Base-by-base conservation (phyloP, 768 basidiomycete genomes). In the Hydnum rufescens region DNA sequence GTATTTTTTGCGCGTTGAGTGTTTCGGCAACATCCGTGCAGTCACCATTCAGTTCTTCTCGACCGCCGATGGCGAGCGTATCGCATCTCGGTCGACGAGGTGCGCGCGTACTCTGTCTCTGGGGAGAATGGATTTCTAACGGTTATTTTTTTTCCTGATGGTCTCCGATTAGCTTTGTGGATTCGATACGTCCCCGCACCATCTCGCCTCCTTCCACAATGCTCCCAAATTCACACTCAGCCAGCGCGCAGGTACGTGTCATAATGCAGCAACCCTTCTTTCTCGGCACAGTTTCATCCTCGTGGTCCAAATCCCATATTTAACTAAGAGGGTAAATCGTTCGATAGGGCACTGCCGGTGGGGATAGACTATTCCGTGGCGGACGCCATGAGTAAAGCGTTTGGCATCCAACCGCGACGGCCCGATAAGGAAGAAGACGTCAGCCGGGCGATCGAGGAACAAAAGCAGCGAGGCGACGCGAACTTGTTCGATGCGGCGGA, bases 361-460 rank as follows among this genome's bases (percentile, higher is more conserved):
- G 34, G 34, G 8, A 8, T 39, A 8, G 8, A 8, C 34, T 39
- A 19, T 19, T 39, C 19, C 34, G 34, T 19, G 8, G 8, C 8
- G 34, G 19, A 8, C 34, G 8, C 34, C 8, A 8, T 39, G 34
- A 39, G 34, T 8, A 39, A 19, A 19, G 8, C 19, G 19, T 39
- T 39, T 8, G 19, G 34, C 8, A 47, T 25, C 44, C 8, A 8
- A 8, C 44, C 44, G 6, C 8, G 6, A 26, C 13, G 23, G 6
- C 13, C n/a, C n/a, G 67, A 73, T 61, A 68, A 66, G 58, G 64
- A 63, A 52, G 65, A 66, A 30, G 64, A 66, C 50, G 72, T 73
- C 57, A 71, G 74, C 52, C 62, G 63, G 29, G 67, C 61, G 29
- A 60, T 44, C 54, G 47, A 30, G 49, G 54, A 4, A 16, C 47